Base-by-base conservation (phyloP, 208 protist genomes). In the Leishmania turanica region DNA sequence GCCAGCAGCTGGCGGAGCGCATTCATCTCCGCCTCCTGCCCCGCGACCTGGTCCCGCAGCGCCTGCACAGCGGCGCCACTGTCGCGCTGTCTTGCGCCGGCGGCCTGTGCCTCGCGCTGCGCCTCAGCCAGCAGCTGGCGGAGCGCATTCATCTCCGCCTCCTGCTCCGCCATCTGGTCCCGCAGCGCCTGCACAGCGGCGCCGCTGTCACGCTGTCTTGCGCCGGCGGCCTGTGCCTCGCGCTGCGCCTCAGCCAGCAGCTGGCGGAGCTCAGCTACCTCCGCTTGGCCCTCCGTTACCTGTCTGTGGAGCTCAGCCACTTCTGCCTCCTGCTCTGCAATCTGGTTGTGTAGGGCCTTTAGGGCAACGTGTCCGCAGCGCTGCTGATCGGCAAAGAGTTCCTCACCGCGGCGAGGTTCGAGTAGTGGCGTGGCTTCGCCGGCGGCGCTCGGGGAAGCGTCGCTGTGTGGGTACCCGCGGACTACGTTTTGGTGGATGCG, bases 291-390 rank as follows among this genome's bases (percentile, higher is more conserved):
- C 37, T 40, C 37, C 37, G 37, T 2, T 2, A 40, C 37, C 0
- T 40, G 37, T 40, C 37, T 40, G 37, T 1, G 78, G n/a, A 81
- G 78, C 47, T 27, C 69, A 9, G 62, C 31, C 3, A 70, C 0
- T 40, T 15, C 47, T 2, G 70, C 47, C 42, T 8, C 53, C 42
- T 75, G 68, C 68, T 73, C n/a, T 13, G 62, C 68, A 0, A 84
- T 0, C 56, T 84, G 78, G 15, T 81, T 49, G 3, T 53, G 75
- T 71, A 81, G 65, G 21, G 82, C 68, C 3, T 58, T 11, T 4
- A 85, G 62, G 19, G 73, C 82, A 27, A 42, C n/a, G 65, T 24
- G 4, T 6, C 9, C 2, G 65, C 13, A 19, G 7, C 65, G 19
- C 5, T 17, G 0, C 9, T 47, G 45, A 47, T 47, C 45, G 9